Conservation (phyloP, 768 basidiomycete genomes). For the Amanita subjunquillea region DNA sequence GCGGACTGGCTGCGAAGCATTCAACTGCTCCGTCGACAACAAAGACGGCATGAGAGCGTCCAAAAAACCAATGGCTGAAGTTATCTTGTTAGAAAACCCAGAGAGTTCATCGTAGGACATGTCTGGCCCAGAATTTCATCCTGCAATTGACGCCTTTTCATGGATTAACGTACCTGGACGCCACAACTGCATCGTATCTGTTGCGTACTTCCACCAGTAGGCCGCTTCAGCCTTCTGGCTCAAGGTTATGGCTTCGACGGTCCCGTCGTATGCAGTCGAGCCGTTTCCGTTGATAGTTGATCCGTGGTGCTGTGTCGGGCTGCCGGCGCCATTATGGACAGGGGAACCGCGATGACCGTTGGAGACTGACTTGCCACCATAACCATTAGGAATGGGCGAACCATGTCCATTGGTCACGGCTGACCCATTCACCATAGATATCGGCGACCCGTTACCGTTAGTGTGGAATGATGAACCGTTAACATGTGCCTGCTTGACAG, state of each 20-base stretch:
- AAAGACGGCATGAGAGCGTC: conserved; percentile 1
- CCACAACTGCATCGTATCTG: not conserved
- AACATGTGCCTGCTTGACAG: not conserved
- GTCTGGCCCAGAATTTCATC: not conserved
- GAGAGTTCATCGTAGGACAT: conserved; percentile 5
- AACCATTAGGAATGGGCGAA: not conserved
- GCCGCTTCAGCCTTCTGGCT: conserved; percentile 4
- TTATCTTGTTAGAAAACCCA: not conserved
- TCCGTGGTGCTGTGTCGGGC: not conserved
- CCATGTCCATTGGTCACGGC: not conserved
- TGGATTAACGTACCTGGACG: not conserved
- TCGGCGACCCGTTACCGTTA: not conserved
- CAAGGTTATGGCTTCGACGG: not conserved
- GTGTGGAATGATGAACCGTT: conserved; percentile 2
- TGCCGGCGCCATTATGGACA: not conserved
- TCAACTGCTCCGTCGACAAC: not conserved
- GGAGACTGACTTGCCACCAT: not conserved
- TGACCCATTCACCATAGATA: not conserved
- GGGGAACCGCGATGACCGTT: not conserved
- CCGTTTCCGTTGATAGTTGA: not conserved
- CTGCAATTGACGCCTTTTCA: not conserved
- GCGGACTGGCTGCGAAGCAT: not conserved
- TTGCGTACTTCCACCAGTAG: conserved; percentile 3
- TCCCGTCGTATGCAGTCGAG: not conserved
- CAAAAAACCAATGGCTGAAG: not conserved